These are phyloP conservation scores for Colletotrichum endophyticum DNA, from an alignment of 2,329 filamentous ascomycete species.

Conservation along the genomic window DNA sequence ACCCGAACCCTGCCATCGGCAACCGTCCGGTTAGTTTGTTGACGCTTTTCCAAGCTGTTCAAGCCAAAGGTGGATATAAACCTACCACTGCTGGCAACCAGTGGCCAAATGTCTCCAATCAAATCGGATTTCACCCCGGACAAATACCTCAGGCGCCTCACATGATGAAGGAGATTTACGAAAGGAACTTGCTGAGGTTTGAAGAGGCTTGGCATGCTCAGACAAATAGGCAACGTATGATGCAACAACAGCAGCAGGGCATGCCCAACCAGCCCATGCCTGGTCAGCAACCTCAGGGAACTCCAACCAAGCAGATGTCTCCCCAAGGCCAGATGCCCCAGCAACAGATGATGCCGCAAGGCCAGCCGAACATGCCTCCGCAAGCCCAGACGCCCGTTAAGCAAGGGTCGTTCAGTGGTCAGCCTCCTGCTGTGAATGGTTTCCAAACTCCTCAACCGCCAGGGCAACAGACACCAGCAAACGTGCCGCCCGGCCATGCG, in stretches of 20 bases:
- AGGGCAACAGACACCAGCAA: slow-evolving; percentile 48
- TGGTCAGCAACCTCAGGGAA: slow-evolving; percentile 32
- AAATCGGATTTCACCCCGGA: slow-evolving; percentile 64
- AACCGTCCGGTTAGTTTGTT: slow-evolving; percentile 78
- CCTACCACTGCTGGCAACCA: slow-evolving; percentile 71
- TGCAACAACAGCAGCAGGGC: slow-evolving; percentile 43
- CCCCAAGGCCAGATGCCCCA: slow-evolving; percentile 29
- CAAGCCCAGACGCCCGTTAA: slow-evolving; percentile 46
- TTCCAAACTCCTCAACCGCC: slow-evolving; percentile 50
- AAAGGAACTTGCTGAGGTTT: slow-evolving; percentile 77
- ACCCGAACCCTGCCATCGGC: slow-evolving; percentile 74
- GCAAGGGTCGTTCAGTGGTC: slow-evolving; percentile 52
- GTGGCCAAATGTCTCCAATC: slow-evolving; percentile 76
- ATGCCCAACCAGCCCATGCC: slow-evolving; percentile 35
- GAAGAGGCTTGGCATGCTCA: slow-evolving; percentile 71
- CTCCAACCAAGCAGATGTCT: slow-evolving; percentile 49
- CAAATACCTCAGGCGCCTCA: slow-evolving; percentile 71
- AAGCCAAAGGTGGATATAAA: slow-evolving; percentile 78
- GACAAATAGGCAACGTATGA: slow-evolving; percentile 58
- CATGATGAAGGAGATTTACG: slow-evolving; percentile 76
- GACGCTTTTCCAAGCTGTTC: slow-evolving; percentile 77
- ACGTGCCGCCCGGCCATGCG: slow-evolving; percentile 47
- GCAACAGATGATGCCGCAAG: slow-evolving; percentile 40
- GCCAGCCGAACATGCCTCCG: slow-evolving; percentile 37
- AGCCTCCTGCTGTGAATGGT: slow-evolving; percentile 49